Evolutionary conservation across 2,329 filamentous ascomycete species (phyloP).

Genomic region (Cladosporium velox): DNA sequence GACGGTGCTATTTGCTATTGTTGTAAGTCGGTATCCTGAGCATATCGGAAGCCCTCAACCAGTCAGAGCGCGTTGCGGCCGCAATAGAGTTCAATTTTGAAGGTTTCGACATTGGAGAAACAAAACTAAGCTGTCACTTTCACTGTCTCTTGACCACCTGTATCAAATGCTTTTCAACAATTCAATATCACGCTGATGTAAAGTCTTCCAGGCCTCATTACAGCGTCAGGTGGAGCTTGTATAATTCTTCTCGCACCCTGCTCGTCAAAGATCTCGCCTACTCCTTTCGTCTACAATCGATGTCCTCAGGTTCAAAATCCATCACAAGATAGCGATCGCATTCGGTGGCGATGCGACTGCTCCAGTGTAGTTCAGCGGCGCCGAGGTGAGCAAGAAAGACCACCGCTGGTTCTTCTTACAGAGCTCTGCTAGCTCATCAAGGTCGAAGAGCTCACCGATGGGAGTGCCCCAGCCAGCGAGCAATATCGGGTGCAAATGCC

Average conservation of each 20-base stretch:
- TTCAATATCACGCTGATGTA: neutral
- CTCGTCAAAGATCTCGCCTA: neutral
- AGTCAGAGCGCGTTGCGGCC: neutral
- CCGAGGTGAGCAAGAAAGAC: conserved; percentile 30
- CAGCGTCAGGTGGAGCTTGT: neutral
- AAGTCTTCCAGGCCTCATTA: neutral
- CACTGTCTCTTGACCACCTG: neutral
- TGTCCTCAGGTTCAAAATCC: neutral
- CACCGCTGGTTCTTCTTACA: conserved; percentile 35
- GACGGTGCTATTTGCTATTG: too few species aligned
- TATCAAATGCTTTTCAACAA: neutral
- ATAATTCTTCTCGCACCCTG: neutral
- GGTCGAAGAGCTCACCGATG: conserved; percentile 40
- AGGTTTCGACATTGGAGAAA: neutral
- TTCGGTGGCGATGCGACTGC: conserved; percentile 26
- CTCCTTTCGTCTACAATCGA: neutral
- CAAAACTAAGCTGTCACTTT: neutral
- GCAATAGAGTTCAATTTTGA: neutral
- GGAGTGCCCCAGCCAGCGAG: conserved; percentile 29
- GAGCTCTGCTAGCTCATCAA: conserved; percentile 33
- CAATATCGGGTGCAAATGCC: conserved; percentile 8
- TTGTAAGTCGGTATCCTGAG: too few species aligned
- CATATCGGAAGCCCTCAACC: neutral
- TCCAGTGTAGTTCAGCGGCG: conserved; percentile 21
- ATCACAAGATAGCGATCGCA: conserved; percentile 23